Evolutionary conservation across 306 rosid species (phyloP), one percentile per base, ranked within the genome.

Genomic region (Quercus gilva): DNA sequence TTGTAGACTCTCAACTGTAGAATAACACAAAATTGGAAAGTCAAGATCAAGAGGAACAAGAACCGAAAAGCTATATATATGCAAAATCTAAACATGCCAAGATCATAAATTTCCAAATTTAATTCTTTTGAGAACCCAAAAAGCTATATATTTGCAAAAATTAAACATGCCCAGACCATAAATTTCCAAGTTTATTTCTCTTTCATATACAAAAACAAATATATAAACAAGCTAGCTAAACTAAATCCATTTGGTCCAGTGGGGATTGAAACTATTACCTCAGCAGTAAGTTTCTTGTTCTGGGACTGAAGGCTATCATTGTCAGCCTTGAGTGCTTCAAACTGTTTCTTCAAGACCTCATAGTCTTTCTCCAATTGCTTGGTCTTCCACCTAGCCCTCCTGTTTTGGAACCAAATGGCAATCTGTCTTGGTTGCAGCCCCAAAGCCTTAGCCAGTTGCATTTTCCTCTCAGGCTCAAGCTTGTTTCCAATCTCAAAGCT

Each of bases 311-410:
- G 99, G 10, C 77, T 49, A 74, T 92, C 94, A 76, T 91, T 94
- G 74, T 92, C 97, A 58, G 92, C 89, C 73, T 90, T 94, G 9
- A 94, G 80, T 59, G 90, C 80, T 52, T 94, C 97, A 76, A 92
- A 94, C 77, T 92, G 97, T 71, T 90, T 92, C 92, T 90, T 92
- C 76, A 94, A 85, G 1, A 89, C 84, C 28, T 94, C 91, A 20
- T 90, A 94, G 35, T 94, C 97, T 76, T 86, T 94, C 76, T 94
- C 97, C 73, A 94, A 84, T 5, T 92, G 94, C 85, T 94, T 94
- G 8, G 99, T 92, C 81, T 94, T 94, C 99, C 97, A 94, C 76
- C 99, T 88, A 5, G 99, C 99, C 35, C 99, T 89, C 33, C 99
- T 85, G 49, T 94, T 94, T 88, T 94, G 99, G 41, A 94, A 94